Base-by-base conservation (phyloP, 1,284 basidiomycete species). In the Volvariella surrecta region DNA sequence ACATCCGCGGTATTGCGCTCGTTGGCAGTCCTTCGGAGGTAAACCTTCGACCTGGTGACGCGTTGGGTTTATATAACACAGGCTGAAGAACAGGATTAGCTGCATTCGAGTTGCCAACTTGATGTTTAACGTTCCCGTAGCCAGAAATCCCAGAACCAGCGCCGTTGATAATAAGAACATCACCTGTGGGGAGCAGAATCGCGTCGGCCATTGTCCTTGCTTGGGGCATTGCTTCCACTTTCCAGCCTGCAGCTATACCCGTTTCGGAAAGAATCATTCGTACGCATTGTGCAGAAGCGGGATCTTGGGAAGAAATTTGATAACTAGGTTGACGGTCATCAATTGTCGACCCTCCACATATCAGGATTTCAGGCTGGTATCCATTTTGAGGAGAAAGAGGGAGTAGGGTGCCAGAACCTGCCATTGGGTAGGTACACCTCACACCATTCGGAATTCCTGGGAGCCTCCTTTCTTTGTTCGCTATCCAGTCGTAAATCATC, bases 341-440 rank as follows among this genome's bases (percentile, higher is more conserved):
- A 24, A 87, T 61, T 13, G 69, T 64, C 1, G 85, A 88, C 7
- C 89, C 88, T 15, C 88, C 88, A 46, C 89, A 91, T 21, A 91
- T 61, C 13, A 92, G 65, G 31, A 92, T 64, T 51, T 86, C 82
- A 0, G 88, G 73, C 2, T 67, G 66, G 51, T 85, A 89, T 46
- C 70, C 57, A 53, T 81, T 79, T 11, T 70, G 67, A 3, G 75
- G 72, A 2, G 71, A 73, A 3, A 91, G 65, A 6, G 89, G 87
- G 2, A 91, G 73, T 15, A 91, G 68, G 16, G 85, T 55, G 2
- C 67, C 82, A 8, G 81, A 82, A 16, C 81, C 86, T 15, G 83
- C 70, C 76, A 86, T 85, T 0, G 88, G 88, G 58, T 91, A 91
- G 0, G 86, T 88, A 28, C 90, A 76, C 15, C 83, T 81, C 10